Conservation (phyloP, 768 basidiomycete species). For the Suillus americanus region DNA sequence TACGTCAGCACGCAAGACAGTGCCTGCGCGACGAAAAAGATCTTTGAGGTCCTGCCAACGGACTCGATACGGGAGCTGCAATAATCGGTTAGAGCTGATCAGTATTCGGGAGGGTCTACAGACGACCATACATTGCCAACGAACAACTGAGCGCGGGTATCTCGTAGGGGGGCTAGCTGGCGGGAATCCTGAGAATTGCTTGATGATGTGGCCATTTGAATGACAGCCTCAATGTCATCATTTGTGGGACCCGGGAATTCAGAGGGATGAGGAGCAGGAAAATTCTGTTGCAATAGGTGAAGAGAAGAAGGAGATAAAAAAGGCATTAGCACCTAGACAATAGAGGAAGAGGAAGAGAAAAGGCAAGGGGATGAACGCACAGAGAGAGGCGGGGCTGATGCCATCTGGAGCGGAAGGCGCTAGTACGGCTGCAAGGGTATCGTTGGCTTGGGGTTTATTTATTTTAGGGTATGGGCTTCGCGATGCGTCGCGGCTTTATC, state of each 20-base stretch:
- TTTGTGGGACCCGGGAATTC: slow-evolving; percentile 47
- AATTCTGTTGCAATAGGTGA: slow-evolving; percentile 14
- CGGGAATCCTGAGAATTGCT: slow-evolving; percentile 51
- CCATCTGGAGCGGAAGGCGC: slow-evolving; percentile 15
- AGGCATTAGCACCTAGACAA: not conserved
- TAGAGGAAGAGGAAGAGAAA: not conserved
- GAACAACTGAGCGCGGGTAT: slow-evolving; percentile 94
- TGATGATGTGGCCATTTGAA: slow-evolving; percentile 84
- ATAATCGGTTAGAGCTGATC: not conserved
- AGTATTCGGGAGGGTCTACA: slow-evolving; percentile 6
- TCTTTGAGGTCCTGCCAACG: slow-evolving; percentile 99
- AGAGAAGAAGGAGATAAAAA: not conserved
- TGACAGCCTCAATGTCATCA: slow-evolving; percentile 91
- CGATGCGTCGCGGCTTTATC: not conserved
- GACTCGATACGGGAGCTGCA: slow-evolving; percentile 90
- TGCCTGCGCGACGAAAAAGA: slow-evolving; percentile 93
- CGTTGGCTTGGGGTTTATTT: not conserved
- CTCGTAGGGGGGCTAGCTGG: slow-evolving; percentile 49
- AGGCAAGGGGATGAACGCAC: slow-evolving; percentile 9
- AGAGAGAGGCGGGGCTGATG: slow-evolving; percentile 9
- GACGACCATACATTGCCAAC: slow-evolving; percentile 81
- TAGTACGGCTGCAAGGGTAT: slow-evolving; percentile 8
- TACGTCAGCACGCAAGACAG: slow-evolving; percentile 77
- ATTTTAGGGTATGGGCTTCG: slow-evolving; percentile 12
- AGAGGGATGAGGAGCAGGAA: slow-evolving; percentile 7